A percentile compares a stretch with the other conserved stretches of the same genome.
Evolutionary conservation across 139 green algal species (phyloP).

Genomic region (Pedinophyceae sp.): DNA sequence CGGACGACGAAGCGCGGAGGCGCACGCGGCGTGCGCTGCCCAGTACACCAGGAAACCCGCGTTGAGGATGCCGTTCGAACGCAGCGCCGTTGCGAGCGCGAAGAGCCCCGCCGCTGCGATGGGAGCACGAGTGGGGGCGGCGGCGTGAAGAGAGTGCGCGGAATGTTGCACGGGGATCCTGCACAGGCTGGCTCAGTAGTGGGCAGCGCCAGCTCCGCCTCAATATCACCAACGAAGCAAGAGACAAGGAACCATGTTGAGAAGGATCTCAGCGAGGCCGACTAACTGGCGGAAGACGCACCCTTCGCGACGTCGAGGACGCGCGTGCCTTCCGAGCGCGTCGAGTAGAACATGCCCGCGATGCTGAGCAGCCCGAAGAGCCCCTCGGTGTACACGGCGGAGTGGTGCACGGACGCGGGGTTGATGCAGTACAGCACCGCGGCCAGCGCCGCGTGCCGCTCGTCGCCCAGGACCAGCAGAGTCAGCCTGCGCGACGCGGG

Average conservation of each 20-base stretch:
- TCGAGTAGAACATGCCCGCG: conserved; percentile 22
- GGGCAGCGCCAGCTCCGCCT: no score
- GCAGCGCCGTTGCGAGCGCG: conserved; percentile 16
- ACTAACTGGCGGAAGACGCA: no score
- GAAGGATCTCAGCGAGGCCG: no score
- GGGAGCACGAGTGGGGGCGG: no score
- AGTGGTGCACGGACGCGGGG: conserved; percentile 67
- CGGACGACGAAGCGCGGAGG: no score
- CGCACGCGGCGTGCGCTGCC: no score
- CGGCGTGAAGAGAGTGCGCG: no score
- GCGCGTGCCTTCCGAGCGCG: not conserved
- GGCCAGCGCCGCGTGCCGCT: conserved; percentile 20
- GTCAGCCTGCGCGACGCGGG: conserved; percentile 17
- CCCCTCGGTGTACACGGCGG: conserved; percentile 65
- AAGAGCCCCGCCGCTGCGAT: conserved; percentile 9
- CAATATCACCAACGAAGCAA: no score
- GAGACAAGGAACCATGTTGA: no score
- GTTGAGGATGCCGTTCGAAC: conserved; percentile 42
- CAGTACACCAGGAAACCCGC: conserved; percentile 28
- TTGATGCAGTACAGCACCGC: conserved; percentile 52
- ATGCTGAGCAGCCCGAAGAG: conserved; percentile 50
- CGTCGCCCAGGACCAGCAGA: conserved; percentile 19
- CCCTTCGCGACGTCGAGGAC: not conserved
- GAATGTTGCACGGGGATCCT: no score
- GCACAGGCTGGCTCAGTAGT: no score